Evolutionary conservation across 106 monocot genomes (phyloP), one percentile per base, ranked within the genome.

Genomic region (Narthecium ossifragum): DNA sequence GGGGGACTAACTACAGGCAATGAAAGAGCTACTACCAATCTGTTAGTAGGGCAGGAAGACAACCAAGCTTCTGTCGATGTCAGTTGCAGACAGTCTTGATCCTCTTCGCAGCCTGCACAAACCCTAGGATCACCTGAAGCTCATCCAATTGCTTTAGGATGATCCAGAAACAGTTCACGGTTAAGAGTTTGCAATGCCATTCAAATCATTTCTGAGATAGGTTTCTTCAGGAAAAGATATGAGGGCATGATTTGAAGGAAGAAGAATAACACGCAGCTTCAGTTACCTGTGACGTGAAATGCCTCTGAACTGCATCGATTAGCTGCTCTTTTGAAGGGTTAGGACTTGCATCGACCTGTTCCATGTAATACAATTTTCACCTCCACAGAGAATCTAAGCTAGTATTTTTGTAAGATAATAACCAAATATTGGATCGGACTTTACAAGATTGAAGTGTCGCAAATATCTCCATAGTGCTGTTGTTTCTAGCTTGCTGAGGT

Each of bases 241-340:
- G 29, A 39, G 28, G 30, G 15, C 15, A 46, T 47, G 15, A 20
- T n/a, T 23, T 15, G 39, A 39, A 11, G 39, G 15, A 39, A 3
- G 39, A 1, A 13, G n/a, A n/a, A n/a, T n/a, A 50, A 29, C 6
- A 3, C 10, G 36, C 36, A 36, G 36, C 36, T 10, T 6, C 36
- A 36, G 10, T 6, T 60, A 89, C 89, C 84, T 80, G 84, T 27
- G 89, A 84, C 68, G 73, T 68, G 64, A 89, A 89, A 70, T 89
- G 89, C 66, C 84, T 80, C 72, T 89, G 78, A 55, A 89, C 89
- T 2, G 61, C 78, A 34, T 84, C 83, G 15, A 89, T 63, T 71
- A 89, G 47, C 75, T 89, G 84, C 64, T 89, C 84, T 58, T 81
- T 89, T 9, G 89, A 89, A n/a, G 89, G 89, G 66, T 84, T 84